A percentile compares a stretch with the other conserved stretches of the same genome.
Evolutionary conservation across 306 rosid genomes (phyloP).

Genomic region (Cucurbita moschata): DNA sequence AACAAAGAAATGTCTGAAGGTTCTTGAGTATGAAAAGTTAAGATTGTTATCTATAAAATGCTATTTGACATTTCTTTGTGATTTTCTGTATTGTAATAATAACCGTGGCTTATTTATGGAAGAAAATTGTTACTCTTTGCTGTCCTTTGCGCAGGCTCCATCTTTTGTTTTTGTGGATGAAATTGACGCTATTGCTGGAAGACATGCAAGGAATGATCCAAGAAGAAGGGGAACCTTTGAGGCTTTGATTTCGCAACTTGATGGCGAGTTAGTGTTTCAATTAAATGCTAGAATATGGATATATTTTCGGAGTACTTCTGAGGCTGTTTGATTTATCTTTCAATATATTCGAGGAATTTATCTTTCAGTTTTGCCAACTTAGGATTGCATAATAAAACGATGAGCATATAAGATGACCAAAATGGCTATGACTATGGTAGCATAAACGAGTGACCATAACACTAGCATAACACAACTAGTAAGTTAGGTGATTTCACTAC

Average conservation of each 20-base stretch:
- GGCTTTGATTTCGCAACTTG: slow-evolving; percentile 86
- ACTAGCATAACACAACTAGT: neutral
- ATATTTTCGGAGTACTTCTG: neutral
- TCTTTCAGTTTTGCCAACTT: neutral
- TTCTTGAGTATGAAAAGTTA: neutral
- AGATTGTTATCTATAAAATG: neutral
- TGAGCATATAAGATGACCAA: neutral
- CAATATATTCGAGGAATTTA: neutral
- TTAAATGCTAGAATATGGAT: neutral
- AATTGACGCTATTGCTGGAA: slow-evolving; percentile 97
- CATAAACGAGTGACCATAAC: neutral
- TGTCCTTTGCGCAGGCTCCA: slow-evolving; percentile 55
- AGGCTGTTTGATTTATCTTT: neutral
- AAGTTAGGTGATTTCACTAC: neutral
- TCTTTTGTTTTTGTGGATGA: slow-evolving; percentile 91
- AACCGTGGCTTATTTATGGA: neutral
- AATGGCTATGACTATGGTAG: neutral
- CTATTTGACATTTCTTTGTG: neutral
- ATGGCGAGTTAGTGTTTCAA: slow-evolving; percentile 71
- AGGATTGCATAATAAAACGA: neutral
- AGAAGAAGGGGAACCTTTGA: slow-evolving; percentile 88
- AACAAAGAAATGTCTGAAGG: neutral
- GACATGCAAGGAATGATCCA: slow-evolving; percentile 86
- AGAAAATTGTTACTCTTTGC: neutral
- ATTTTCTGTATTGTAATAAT: neutral